Conservation (phyloP, 1,139 yeast genomes). For the Geotrichum klebahnii region DNA sequence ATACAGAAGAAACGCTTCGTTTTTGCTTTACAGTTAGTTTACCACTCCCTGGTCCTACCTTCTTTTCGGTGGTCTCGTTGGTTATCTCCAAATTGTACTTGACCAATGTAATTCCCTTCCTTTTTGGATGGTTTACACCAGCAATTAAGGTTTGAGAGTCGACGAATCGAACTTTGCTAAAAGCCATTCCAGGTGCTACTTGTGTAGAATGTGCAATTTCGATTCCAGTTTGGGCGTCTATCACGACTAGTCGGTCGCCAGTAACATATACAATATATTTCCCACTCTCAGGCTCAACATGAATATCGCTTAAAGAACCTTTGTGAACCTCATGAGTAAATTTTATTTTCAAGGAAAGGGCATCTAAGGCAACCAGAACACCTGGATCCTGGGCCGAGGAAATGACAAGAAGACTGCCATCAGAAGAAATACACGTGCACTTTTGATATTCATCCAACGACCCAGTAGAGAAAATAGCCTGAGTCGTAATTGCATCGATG, state of each 20-base stretch:
- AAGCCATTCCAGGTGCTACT: conserved; percentile 27
- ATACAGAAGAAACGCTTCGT: conserved; percentile 13
- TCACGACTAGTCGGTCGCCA: conserved; percentile 25
- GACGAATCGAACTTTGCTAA: conserved; percentile 60
- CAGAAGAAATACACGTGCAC: conserved; percentile 25
- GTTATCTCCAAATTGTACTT: conserved; percentile 34
- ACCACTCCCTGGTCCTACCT: conserved; percentile 40
- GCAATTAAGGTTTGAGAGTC: conserved; percentile 52
- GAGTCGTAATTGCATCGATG: conserved; percentile 13
- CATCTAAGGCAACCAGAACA: background rate
- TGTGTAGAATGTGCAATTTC: conserved; percentile 21
- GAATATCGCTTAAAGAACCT: conserved; percentile 27
- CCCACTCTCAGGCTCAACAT: conserved; percentile 28
- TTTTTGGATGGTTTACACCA: conserved; percentile 46
- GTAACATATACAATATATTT: conserved; percentile 28
- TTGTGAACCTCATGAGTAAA: conserved; percentile 12
- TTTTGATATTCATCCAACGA: conserved; percentile 33
- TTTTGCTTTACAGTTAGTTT: conserved; percentile 45
- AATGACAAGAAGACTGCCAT: conserved; percentile 28
- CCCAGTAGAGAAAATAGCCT: conserved; percentile 22
- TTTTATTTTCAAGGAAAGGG: conserved; percentile 2
- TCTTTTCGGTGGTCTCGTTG: conserved; percentile 32
- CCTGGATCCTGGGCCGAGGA: conserved; percentile 14
- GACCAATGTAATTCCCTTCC: conserved; percentile 42
- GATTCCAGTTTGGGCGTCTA: conserved; percentile 29